A percentile compares a stretch with the other conserved stretches of the same genome.
Conservation (phyloP, 208 protist species). For the Histomonas meleagridis region DNA sequence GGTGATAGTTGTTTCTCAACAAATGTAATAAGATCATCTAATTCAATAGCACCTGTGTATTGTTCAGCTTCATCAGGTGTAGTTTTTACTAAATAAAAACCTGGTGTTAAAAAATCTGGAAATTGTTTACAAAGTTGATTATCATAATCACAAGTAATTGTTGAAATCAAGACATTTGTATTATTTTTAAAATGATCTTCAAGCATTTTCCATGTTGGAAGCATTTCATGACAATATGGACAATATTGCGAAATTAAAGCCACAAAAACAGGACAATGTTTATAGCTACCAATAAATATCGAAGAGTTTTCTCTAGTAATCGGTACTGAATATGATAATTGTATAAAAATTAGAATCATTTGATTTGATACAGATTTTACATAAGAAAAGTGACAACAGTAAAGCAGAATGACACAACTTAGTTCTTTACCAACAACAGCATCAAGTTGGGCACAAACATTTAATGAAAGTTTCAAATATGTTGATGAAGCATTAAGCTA, state of each 20-base stretch:
- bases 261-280: not conserved
- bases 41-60: not conserved
- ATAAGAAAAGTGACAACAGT: too few relatives aligned
- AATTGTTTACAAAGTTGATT: not conserved
- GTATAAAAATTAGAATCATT: too few relatives aligned
- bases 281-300: too few relatives aligned
- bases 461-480: not conserved
- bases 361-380: too few relatives aligned
- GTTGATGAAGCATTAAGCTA: not conserved
- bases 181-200: not conserved
- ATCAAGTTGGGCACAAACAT: not conserved
- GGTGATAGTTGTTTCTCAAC: not conserved
- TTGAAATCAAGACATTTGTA: not conserved
- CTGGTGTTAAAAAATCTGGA: not conserved
- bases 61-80: not conserved
- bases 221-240: not conserved
- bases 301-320: too few relatives aligned
- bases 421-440: not conserved
- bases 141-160: not conserved
- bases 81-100: not conserved
- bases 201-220: not conserved
- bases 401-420: not conserved
- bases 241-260: not conserved
- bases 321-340: too few relatives aligned
- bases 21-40: not conserved